Base-by-base conservation (phyloP, 2,329 filamentous ascomycete species). In the Endoconidiophora laricicola region DNA sequence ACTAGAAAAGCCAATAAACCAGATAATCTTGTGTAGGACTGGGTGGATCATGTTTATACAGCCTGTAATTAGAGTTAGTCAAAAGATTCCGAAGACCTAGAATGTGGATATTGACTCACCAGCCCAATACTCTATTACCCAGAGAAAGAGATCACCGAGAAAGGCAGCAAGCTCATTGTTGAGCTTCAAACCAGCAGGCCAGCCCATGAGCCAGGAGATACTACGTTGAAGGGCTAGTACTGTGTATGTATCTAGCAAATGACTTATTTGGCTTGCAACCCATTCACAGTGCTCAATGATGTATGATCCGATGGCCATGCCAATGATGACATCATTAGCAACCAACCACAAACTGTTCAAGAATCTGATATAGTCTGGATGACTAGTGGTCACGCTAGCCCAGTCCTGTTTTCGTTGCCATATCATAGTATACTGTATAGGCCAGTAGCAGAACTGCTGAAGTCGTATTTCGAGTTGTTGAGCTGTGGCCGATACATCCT, bases 311-410 rank as follows among this genome's bases (percentile, higher is more conserved):
- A 98, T 67, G 1, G 91, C 91, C 57, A 98, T 95, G 23, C 91
- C 93, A 53, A 98, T 96, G 56, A 98, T 98, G 44, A 98, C 83
- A 66, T 98, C 91, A 66, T 98, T 98, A 26, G 88, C 88, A 20
- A 98, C 91, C 6, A 98, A 82, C 91, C 91, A 98, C 3, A 98
- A 70, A 60, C 87, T 95, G 63, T 98, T 98, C 68, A 96, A 98
- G 65, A 98, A 98, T 14, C 91, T 83, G 57, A 98, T 98, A 63
- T 98, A 98, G 63, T 98, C 91, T 0, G 90, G 86, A 63, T 98
- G 90, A 58, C 83, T 94, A 44, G 83, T 91, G 0, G 88, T 95
- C 50, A 96, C 83, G 62, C 90, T 96, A 52, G 87, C 85, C 90
- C 91, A 96, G 58, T 94, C 86, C 55, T 81, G 79, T 61, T 94